Base-by-base conservation (phyloP, 1,139 yeast species). In the Geotrichum aggregatum region DNA sequence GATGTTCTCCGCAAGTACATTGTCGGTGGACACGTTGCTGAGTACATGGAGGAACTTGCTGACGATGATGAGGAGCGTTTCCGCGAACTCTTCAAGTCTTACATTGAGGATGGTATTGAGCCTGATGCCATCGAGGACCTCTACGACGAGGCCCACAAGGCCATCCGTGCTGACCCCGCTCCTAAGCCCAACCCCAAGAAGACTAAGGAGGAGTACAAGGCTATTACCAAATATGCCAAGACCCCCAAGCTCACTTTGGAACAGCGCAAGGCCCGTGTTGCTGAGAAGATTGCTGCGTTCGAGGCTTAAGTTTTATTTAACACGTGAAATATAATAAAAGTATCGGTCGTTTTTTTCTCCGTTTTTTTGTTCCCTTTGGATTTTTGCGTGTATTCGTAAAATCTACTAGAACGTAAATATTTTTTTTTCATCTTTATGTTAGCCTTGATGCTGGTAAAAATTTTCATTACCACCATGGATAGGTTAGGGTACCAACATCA, bases 21-120 rank as follows among this genome's bases (percentile, higher is more conserved):
- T 83, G 87, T 91, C 74, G 98, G 95, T 80, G 98, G 98, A 76
- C 98, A 92, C 85, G 91, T 92, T 73, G 86, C 98, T 73, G 98
- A 94, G 82, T 94, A 92, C 94, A 94, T 94, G 96, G 98, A 92
- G 83, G 98, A 92, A 83, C 87, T 92, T 76, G 92, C 92, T 78
- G 99, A 92, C 72, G 99, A 92, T 76, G 99, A 92, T 84, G 99
- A 92, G 82, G 99, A 92, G 82, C 92, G 95, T 80, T 92, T 82
- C 96, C 83, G 84, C 76, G 82, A 87, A 72, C 82, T 92, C 75
- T 92, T 92, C 95, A 85, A 87, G 82, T 82, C 89, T 71, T 92
- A 94, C 92, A 77, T 94, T 67, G 96, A 83, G 67, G 98, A 91
- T 72, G 98, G 89, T 76, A 81, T 92, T 69, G 98, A 92, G 76